Base-by-base conservation (phyloP, 371 early-diverging fungal species). In the Circinella umbellata region DNA sequence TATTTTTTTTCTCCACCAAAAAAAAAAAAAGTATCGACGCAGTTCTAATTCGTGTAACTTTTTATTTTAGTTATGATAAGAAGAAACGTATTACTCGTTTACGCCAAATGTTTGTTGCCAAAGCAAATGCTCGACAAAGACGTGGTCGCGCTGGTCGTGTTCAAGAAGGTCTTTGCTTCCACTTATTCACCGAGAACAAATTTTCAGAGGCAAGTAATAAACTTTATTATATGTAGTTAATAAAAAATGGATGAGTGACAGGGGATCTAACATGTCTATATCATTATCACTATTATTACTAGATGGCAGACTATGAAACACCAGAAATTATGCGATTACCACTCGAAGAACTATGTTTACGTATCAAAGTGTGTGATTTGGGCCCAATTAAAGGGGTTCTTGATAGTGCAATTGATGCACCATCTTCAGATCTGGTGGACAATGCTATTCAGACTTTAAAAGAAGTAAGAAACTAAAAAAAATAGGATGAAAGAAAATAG, bases 101-200 rank as follows among this genome's bases (percentile, higher is more conserved):
- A 53, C 78, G 85, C 15, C 93, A 93, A 64, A 84, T 79, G 18
- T 88, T 87, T 53, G 81, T 98, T 18, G 89, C 94, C 37, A 90
- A 89, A 67, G 95, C 98, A 17, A 96, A 94, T 69, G 94, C 91
- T 5, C 81, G 84, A 46, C 99, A 99, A 80, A 86, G 99, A 47
- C 80, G 91, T 5, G 99, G 99, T 39, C 89, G 99, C 66, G 98
- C 98, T 5, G 99, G 99, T 35, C 81, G 99, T 61, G 92, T 94
- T 3, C 92, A 89, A 64, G 86, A 86, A 54, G 99, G 99, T 13
- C 74, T 92, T 0, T 92, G 93, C 51, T 94, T 90, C 69, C 91
- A 91, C 69, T 65, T 96, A 59, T 90, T 92, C 62, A 85, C 91
- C 0, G 72, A 76, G 39, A 57, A 82, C 8, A 79, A 75, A 8